phyloP scores from a whole-genome alignment of 306 rosid genomes.

The Malus sylvestris region DNA sequence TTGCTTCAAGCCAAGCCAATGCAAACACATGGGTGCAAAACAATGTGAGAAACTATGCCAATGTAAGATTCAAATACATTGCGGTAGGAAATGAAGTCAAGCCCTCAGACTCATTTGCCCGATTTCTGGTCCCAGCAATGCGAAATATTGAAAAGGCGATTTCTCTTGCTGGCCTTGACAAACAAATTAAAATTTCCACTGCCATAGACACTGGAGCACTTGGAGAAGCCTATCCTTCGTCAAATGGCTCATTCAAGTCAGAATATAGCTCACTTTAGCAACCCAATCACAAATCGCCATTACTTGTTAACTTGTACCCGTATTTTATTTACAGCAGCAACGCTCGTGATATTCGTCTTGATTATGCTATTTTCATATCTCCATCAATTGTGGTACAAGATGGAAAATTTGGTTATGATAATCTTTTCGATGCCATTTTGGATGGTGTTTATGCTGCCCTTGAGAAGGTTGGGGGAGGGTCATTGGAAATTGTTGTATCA shows the following conservation, averaged over 20 bases:
- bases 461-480: slow-evolving; percentile 22
- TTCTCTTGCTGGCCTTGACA: background rate
- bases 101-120: background rate
- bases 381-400: slow-evolving; percentile 9
- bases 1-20: slow-evolving; percentile 8
- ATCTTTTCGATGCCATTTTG: slow-evolving; percentile 23
- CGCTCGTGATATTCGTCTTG: background rate
- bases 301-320: slow-evolving; percentile 13
- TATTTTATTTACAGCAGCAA: slow-evolving; percentile 12
- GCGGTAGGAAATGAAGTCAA: slow-evolving; percentile 22
- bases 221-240: slow-evolving; percentile 10
- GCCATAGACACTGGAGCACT: background rate
- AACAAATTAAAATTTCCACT: slow-evolving; percentile 21
- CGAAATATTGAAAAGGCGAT: slow-evolving; percentile 16
- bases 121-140: slow-evolving; percentile 14
- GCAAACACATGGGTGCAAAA: slow-evolving; percentile 18
- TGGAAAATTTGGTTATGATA: background rate
- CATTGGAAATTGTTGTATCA: slow-evolving; percentile 26
- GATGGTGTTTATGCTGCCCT: slow-evolving; percentile 29
- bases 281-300: background rate
- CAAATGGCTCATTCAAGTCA: slow-evolving; percentile 5
- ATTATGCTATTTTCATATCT: slow-evolving; percentile 14
- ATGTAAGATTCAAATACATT: slow-evolving; percentile 26
- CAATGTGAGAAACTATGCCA: background rate
- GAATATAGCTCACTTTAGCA: background rate